Evolutionary conservation across 768 basidiomycete species (phyloP).

Genomic region (Tricholoma sp.): DNA sequence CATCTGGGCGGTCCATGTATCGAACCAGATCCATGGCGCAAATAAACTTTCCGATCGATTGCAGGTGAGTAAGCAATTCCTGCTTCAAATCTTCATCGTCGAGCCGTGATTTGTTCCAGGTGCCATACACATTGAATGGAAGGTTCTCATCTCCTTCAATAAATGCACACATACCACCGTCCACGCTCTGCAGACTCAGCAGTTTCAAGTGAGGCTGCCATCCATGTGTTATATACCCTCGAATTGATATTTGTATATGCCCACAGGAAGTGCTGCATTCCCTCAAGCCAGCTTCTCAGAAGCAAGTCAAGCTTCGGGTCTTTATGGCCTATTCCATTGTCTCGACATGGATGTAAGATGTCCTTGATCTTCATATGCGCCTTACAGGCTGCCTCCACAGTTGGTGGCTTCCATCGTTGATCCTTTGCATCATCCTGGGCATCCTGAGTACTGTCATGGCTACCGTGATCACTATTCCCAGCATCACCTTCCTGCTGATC

Average conservation of each 20-base stretch:
- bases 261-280: slow-evolving; percentile 1
- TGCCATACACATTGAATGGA: not conserved
- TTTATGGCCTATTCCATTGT: slow-evolving; percentile 3
- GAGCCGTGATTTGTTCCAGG: not conserved
- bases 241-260: not conserved
- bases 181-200: not conserved
- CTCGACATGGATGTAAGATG: slow-evolving; percentile 1
- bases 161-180: not conserved
- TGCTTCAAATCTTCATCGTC: not conserved
- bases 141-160: not conserved
- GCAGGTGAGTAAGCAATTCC: not conserved
- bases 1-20: slow-evolving; percentile 5
- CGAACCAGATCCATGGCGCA: slow-evolving; percentile 7
- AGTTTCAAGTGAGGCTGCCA: not conserved
- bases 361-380: not conserved
- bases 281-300: slow-evolving; percentile 1
- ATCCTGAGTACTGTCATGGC: not conserved
- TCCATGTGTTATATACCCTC: not conserved
- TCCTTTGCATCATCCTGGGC: not conserved
- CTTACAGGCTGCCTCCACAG: not conserved
- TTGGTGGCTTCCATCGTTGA: not conserved
- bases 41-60: slow-evolving; percentile 4
- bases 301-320: slow-evolving; percentile 5
- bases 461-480: not conserved
- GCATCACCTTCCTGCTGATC: not conserved